These are phyloP conservation scores for Chrysosporium queenslandicum DNA, from an alignment of 2,329 filamentous ascomycete species.

Conservation along the genomic window DNA sequence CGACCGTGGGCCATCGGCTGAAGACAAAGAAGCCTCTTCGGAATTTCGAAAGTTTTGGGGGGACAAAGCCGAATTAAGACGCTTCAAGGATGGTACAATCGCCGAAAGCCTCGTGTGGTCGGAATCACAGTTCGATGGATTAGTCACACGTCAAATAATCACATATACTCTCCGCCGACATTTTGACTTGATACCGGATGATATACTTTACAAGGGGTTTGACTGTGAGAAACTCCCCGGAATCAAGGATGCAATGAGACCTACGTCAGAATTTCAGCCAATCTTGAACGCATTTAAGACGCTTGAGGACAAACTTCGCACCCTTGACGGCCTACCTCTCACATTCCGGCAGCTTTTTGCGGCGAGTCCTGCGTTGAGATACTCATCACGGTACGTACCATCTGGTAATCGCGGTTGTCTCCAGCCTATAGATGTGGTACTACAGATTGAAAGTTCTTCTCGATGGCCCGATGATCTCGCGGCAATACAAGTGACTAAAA, in stretches of 20 bases:
- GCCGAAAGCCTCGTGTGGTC: conserved; percentile 85
- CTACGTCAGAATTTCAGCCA: conserved; percentile 50
- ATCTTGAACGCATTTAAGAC: conserved; percentile 59
- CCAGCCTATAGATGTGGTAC: conserved; percentile 60
- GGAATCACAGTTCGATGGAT: conserved; percentile 47
- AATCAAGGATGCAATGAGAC: conserved; percentile 23
- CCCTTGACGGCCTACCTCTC: conserved; percentile 74
- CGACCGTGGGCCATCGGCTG: conserved; percentile 78
- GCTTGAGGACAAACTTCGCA: conserved; percentile 67
- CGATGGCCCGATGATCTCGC: conserved; percentile 88
- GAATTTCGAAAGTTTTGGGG: conserved; percentile 90
- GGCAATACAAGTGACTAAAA: conserved; percentile 87
- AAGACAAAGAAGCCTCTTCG: conserved; percentile 71
- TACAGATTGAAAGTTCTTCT: conserved; percentile 87
- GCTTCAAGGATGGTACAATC: conserved; percentile 92
- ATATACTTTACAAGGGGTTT: conserved; percentile 44
- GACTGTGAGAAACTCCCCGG: conserved; percentile 35
- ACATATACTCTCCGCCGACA: conserved; percentile 61
- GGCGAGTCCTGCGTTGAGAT: conserved; percentile 62
- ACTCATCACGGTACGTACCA: conserved; percentile 44
- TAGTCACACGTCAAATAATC: conserved; percentile 71
- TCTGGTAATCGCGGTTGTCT: conserved; percentile 19
- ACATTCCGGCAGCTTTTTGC: conserved; percentile 70
- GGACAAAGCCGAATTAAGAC: conserved; percentile 78
- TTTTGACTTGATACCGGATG: conserved; percentile 47